Conservation (phyloP, 1,284 basidiomycete species). For the Volvariella surrecta region DNA sequence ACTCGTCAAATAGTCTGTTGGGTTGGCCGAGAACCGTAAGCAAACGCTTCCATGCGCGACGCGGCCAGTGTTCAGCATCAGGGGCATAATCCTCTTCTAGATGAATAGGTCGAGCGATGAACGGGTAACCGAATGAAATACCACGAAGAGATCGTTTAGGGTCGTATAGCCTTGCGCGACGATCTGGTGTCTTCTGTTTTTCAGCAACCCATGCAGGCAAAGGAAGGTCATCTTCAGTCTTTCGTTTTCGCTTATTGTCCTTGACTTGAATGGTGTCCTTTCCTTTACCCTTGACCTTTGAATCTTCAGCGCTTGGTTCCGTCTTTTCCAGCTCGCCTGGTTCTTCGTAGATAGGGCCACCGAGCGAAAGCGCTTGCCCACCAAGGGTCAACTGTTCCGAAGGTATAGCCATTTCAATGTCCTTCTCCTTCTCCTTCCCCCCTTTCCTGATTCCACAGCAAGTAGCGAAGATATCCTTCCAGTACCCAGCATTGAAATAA, state of each 20-base stretch:
- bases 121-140: conserved; percentile 38
- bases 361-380: no score
- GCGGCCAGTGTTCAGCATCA: conserved; percentile 9
- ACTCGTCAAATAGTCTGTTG: conserved; percentile 28
- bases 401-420: background rate
- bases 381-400: background rate
- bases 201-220: conserved; percentile 37
- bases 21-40: conserved; percentile 21
- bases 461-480: conserved; percentile 18
- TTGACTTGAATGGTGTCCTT: conserved; percentile 9
- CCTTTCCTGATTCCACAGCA: conserved; percentile 18
- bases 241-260: conserved; percentile 9
- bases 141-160: conserved; percentile 33
- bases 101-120: conserved; percentile 26
- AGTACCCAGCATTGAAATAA: conserved; percentile 27
- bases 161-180: conserved; percentile 31
- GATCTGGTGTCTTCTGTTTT: conserved; percentile 31
- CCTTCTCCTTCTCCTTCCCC: conserved; percentile 10
- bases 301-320: background rate
- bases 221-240: conserved; percentile 19
- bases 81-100: conserved; percentile 1
- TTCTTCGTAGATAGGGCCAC: background rate
- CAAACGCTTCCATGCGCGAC: conserved; percentile 10
- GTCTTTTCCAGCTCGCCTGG: background rate
- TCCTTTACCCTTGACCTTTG: conserved; percentile 5